A percentile compares a stretch with the other conserved stretches of the same genome.
phyloP scores from a whole-genome alignment of 495 filamentous ascomycete genomes.

The Daldinia loculata region DNA sequence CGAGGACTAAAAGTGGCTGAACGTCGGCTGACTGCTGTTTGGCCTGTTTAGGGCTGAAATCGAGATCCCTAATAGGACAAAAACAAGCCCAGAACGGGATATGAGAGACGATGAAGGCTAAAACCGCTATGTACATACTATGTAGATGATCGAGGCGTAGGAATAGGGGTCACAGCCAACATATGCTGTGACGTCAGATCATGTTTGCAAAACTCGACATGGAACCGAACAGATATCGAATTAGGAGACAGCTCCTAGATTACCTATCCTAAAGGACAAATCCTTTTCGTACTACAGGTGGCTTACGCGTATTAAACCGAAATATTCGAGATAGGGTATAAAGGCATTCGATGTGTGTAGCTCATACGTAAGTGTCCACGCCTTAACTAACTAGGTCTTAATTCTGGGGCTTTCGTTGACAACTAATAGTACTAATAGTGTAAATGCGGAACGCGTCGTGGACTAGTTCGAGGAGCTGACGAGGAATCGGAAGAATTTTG shows the following conservation, averaged over 20 bases:
- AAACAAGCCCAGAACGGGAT: background rate
- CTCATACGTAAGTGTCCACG: background rate
- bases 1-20: slow-evolving; percentile 22
- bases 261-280: background rate
- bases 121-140: no score
- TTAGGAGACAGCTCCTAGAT: background rate
- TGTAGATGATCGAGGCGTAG: background rate
- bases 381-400: background rate
- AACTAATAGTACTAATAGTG: no score
- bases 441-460: no score
- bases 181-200: background rate
- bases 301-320: background rate
- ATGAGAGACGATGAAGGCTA: background rate
- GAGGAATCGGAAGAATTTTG: background rate
- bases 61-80: background rate
- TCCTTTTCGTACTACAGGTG: background rate
- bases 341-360: background rate
- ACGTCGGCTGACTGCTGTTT: background rate
- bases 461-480: background rate
- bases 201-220: slow-evolving; percentile 1
- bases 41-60: background rate
- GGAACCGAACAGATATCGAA: background rate
- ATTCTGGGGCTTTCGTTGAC: no score
- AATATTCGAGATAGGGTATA: background rate
- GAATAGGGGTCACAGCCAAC: background rate